phyloP scores from a whole-genome alignment of 2,329 filamentous ascomycete species.

The Drechslerella coelobrocha region DNA sequence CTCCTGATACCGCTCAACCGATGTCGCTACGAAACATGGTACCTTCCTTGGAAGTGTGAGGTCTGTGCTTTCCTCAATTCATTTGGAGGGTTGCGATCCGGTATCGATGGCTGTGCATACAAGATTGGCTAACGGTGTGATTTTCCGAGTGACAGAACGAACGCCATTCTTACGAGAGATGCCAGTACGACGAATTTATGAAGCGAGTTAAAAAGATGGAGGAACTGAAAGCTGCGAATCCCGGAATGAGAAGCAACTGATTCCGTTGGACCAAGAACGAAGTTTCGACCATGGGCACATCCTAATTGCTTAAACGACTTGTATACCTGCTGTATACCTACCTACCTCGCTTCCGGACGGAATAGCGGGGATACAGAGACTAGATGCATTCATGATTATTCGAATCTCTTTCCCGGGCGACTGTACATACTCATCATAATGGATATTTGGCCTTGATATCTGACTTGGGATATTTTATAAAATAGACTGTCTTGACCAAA shows the following conservation, averaged over 20 bases:
- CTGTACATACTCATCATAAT: too few species aligned
- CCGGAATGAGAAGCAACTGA: constrained; percentile 71
- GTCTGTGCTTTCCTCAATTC: constrained; percentile 64
- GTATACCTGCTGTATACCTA: too few species aligned
- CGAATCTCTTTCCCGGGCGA: background rate
- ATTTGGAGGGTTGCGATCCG: constrained; percentile 38
- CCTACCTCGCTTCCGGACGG: too few species aligned
- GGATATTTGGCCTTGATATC: too few species aligned
- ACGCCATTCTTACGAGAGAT: constrained; percentile 97
- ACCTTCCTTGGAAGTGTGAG: constrained; percentile 96
- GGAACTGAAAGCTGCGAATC: constrained; percentile 86
- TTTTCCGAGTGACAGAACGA: constrained; percentile 70
- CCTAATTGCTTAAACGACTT: too few species aligned
- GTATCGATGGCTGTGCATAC: background rate
- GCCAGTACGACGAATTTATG: constrained; percentile 99
- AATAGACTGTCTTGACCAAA: too few species aligned
- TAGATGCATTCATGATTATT: background rate
- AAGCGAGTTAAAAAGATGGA: constrained; percentile 98
- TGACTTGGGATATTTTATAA: too few species aligned
- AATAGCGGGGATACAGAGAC: too few species aligned
- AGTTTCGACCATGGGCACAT: too few species aligned
- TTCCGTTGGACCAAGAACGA: background rate
- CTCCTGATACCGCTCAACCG: constrained; percentile 94
- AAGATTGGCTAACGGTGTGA: constrained; percentile 24
- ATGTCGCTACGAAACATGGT: constrained; percentile 90